Conservation (phyloP, 176 grass and related monocot species). For the Pontederia crassipes region DNA sequence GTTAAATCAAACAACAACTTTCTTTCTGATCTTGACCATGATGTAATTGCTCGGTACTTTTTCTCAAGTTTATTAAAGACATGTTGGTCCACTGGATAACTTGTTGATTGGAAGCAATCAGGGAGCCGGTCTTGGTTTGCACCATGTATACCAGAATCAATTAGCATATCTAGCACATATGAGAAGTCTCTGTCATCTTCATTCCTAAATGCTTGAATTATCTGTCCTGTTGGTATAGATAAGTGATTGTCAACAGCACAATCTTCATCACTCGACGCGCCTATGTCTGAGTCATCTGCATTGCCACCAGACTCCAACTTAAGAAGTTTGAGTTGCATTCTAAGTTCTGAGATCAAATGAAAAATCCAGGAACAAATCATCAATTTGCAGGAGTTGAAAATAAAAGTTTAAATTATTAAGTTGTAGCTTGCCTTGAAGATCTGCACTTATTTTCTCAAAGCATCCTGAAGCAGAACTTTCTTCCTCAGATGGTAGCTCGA, state of each 20-base stretch:
- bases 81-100: constrained; percentile 26
- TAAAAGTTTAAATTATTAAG: too few species aligned
- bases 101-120: constrained; percentile 33
- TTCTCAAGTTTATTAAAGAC: constrained; percentile 56
- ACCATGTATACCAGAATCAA: constrained; percentile 33
- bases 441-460: constrained; percentile 89
- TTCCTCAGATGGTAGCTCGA: constrained; percentile 60
- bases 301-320: constrained; percentile 45
- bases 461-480: constrained; percentile 70
- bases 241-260: constrained; percentile 16
- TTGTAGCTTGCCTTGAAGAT: constrained; percentile 71
- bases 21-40: constrained; percentile 61
- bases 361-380: constrained; percentile 10
- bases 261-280: constrained; percentile 52
- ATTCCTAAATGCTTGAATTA: constrained; percentile 40
- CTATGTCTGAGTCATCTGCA: constrained; percentile 31
- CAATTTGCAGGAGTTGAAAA: background rate
- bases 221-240: constrained; percentile 31
- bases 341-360: constrained; percentile 50
- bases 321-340: constrained; percentile 90
- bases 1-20: constrained; percentile 83
- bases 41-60: constrained; percentile 46
- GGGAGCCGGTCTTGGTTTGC: constrained; percentile 32
- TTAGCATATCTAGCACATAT: constrained; percentile 69
- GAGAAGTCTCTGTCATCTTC: constrained; percentile 79